Evolutionary conservation across 208 protist genomes (phyloP).

Genomic region (Angomonas ambiguus): DNA sequence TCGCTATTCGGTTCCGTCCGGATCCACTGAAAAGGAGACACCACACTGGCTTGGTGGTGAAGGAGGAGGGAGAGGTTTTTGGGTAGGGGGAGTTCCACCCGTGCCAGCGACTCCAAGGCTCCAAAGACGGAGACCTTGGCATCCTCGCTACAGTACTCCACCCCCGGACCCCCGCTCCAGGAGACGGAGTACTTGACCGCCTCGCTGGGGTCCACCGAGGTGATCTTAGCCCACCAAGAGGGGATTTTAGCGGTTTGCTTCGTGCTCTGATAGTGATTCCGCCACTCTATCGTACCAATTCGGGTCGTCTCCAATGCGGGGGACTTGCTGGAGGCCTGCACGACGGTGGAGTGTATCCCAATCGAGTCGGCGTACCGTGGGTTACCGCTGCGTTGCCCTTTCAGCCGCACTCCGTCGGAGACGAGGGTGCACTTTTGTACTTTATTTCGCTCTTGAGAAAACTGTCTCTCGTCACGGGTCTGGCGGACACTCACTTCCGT

Average conservation of each 20-base stretch:
- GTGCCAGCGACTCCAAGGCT: slow-evolving; percentile 15
- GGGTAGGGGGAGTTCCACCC: slow-evolving; percentile 34
- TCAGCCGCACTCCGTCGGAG: slow-evolving; percentile 12
- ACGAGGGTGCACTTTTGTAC: slow-evolving; percentile 25
- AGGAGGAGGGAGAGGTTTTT: slow-evolving; percentile 27
- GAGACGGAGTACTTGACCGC: slow-evolving; percentile 18
- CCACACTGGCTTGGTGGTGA: slow-evolving; percentile 35
- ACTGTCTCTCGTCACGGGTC: slow-evolving; percentile 23
- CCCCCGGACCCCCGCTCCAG: slow-evolving; percentile 28
- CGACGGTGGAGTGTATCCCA: slow-evolving; percentile 5
- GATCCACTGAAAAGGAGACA: slow-evolving; percentile 20
- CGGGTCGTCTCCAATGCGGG: background rate
- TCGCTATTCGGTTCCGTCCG: background rate
- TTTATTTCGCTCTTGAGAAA: slow-evolving; percentile 16
- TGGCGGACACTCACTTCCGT: slow-evolving; percentile 16
- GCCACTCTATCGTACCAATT: background rate
- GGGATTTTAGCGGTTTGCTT: background rate
- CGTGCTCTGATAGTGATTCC: slow-evolving; percentile 3
- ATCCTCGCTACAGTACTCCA: slow-evolving; percentile 18
- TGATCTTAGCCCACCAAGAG: background rate
- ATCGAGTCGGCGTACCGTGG: background rate
- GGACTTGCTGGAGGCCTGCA: background rate
- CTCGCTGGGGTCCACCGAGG: background rate
- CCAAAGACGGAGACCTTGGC: background rate
- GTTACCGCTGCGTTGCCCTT: background rate